These are phyloP conservation scores for Candida glucosophila DNA, from an alignment of 1,139 yeast genomes.

Conservation along the genomic window DNA sequence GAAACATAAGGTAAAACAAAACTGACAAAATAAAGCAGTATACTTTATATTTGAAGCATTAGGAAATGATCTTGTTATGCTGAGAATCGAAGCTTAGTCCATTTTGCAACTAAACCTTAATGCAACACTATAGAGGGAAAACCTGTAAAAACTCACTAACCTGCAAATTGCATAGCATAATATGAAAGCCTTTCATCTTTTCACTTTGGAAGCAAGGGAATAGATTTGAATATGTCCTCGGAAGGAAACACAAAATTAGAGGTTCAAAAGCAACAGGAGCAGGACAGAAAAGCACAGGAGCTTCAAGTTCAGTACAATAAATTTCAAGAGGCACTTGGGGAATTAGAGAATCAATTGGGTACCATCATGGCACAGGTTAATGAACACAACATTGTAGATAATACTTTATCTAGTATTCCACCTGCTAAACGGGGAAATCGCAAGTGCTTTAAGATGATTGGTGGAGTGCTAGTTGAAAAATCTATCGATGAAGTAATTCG, in stretches of 20 bases:
- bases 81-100: too few relatives aligned
- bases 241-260: too few relatives aligned
- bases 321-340: constrained; percentile 52
- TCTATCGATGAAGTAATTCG: constrained; percentile 69
- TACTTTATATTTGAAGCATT: too few relatives aligned
- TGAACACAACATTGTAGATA: constrained; percentile 34
- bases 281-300: constrained; percentile 37
- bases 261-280: constrained; percentile 12
- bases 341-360: constrained; percentile 47
- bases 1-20: too few relatives aligned
- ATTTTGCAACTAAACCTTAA: too few relatives aligned
- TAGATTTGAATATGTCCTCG: constrained; percentile 5
- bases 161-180: too few relatives aligned
- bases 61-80: too few relatives aligned
- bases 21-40: too few relatives aligned
- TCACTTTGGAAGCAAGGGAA: constrained; percentile 1
- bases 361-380: constrained; percentile 37
- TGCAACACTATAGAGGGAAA: too few relatives aligned
- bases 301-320: constrained; percentile 55
- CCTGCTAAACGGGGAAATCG: constrained; percentile 44
- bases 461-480: constrained; percentile 84
- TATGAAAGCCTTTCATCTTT: too few relatives aligned
- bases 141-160: too few relatives aligned
- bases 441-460: constrained; percentile 88
- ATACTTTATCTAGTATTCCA: constrained; percentile 18